These are phyloP conservation scores for Elsinoe necatrix DNA, from an alignment of 2,329 filamentous ascomycete species.

Conservation along the genomic window DNA sequence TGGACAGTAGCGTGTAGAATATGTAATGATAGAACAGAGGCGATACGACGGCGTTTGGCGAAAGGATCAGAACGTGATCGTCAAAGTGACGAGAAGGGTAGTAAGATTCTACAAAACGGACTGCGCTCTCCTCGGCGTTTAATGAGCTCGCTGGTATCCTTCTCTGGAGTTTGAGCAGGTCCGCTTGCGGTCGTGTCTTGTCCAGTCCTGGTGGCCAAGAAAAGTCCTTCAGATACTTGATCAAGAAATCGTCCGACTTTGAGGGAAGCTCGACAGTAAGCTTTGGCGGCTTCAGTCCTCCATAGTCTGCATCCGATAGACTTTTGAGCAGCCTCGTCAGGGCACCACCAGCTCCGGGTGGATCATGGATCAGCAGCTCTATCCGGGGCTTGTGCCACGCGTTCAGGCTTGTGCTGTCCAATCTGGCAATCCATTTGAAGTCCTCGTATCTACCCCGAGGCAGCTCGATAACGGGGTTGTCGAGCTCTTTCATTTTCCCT, in stretches of 20 bases:
- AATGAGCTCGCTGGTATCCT: constrained; percentile 56
- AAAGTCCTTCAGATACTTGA: constrained; percentile 54
- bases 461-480: constrained; percentile 64
- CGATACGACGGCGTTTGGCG: constrained; percentile 70
- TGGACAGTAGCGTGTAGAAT: constrained; percentile 68
- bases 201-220: constrained; percentile 56
- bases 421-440: constrained; percentile 66
- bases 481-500: constrained; percentile 44
- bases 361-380: constrained; percentile 76
- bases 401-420: constrained; percentile 64
- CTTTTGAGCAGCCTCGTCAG: constrained; percentile 70
- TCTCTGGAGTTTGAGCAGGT: constrained; percentile 60
- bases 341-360: constrained; percentile 60
- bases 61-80: constrained; percentile 76
- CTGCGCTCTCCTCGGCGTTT: constrained; percentile 61
- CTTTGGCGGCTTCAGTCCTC: constrained; percentile 58
- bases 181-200: constrained; percentile 35
- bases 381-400: constrained; percentile 71
- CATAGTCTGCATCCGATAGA: constrained; percentile 66
- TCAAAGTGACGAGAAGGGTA: constrained; percentile 59
- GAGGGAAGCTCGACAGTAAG: constrained; percentile 78
- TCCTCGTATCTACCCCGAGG: constrained; percentile 54
- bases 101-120: constrained; percentile 76
- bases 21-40: constrained; percentile 79
- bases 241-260: constrained; percentile 56